These are phyloP conservation scores for Colletotrichum sp. DNA, from an alignment of 2,329 filamentous ascomycete genomes.

Conservation along the genomic window DNA sequence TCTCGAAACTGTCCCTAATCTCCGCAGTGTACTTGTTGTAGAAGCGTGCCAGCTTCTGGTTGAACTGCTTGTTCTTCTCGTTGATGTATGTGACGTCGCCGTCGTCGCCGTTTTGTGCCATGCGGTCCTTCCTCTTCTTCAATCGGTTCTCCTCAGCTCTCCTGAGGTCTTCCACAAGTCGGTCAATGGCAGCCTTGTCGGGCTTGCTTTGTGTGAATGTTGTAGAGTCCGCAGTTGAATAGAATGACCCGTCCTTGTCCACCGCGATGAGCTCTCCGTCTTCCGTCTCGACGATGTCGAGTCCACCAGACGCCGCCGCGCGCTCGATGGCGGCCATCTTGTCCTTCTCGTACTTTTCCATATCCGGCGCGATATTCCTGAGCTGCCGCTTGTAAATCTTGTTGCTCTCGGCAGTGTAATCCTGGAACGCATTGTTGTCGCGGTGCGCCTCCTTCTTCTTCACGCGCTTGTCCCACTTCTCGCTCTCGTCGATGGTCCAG, in stretches of 20 bases:
- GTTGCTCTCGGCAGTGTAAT: slow-evolving; percentile 84
- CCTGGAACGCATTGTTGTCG: slow-evolving; percentile 88
- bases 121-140: slow-evolving; percentile 84
- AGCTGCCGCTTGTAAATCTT: slow-evolving; percentile 96
- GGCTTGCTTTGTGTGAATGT: slow-evolving; percentile 86
- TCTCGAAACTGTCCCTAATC: slow-evolving; percentile 96
- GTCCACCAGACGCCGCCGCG: slow-evolving; percentile 80
- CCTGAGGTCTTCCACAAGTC: slow-evolving; percentile 82
- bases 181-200: slow-evolving; percentile 84
- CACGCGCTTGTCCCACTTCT: slow-evolving; percentile 90
- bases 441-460: slow-evolving; percentile 83
- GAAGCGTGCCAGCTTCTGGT: slow-evolving; percentile 93
- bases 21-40: slow-evolving; percentile 99
- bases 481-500: slow-evolving; percentile 94
- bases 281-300: slow-evolving; percentile 96
- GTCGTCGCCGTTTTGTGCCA: slow-evolving; percentile 80
- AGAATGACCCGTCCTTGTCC: slow-evolving; percentile 89
- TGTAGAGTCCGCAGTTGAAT: slow-evolving; percentile 84
- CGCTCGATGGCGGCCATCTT: slow-evolving; percentile 86
- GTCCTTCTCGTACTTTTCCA: slow-evolving; percentile 85
- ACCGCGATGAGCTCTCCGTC: slow-evolving; percentile 93
- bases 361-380: slow-evolving; percentile 74
- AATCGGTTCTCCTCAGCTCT: slow-evolving; percentile 87
- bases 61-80: slow-evolving; percentile 99
- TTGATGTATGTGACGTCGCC: slow-evolving; percentile 98